A percentile compares a stretch with the other conserved stretches of the same genome.
Evolutionary conservation across 371 early-diverging fungal genomes (phyloP).

Genomic region (Mortierella sp.): DNA sequence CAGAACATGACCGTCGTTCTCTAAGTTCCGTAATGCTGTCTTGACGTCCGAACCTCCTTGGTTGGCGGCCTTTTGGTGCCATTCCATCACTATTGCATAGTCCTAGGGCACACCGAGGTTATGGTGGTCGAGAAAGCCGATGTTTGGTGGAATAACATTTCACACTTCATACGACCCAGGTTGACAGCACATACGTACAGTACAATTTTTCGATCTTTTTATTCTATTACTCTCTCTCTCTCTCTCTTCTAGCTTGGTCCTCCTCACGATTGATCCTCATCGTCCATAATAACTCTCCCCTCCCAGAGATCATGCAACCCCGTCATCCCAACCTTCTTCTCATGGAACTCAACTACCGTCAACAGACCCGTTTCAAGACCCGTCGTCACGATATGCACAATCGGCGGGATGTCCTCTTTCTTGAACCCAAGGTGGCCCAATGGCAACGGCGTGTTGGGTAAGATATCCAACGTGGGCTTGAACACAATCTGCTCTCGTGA

Average conservation of each 20-base stretch:
- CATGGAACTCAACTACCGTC: slow-evolving; percentile 44
- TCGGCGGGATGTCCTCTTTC: slow-evolving; percentile 58
- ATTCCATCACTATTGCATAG: too few relatives aligned
- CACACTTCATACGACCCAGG: too few relatives aligned
- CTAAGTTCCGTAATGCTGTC: too few relatives aligned
- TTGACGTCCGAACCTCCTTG: too few relatives aligned
- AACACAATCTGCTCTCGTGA: slow-evolving; percentile 54
- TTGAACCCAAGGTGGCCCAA: slow-evolving; percentile 55
- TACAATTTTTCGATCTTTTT: too few relatives aligned
- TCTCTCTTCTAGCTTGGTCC: neutral
- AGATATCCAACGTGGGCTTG: slow-evolving; percentile 48
- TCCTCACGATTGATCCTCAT: slow-evolving; percentile 21
- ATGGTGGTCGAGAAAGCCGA: too few relatives aligned
- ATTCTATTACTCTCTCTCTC: neutral
- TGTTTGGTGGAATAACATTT: too few relatives aligned
- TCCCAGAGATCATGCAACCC: slow-evolving; percentile 55
- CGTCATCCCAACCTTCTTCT: slow-evolving; percentile 45
- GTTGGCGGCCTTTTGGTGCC: too few relatives aligned
- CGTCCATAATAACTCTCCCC: slow-evolving; percentile 45
- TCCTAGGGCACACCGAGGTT: too few relatives aligned
- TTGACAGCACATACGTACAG: too few relatives aligned
- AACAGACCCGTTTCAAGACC: slow-evolving; percentile 43
- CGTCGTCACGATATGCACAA: slow-evolving; percentile 44
- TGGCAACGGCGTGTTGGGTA: slow-evolving; percentile 57
- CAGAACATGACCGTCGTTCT: too few relatives aligned